Base-by-base conservation (phyloP, 192 early-diverging fungal species). In the Coemansia sp. region DNA sequence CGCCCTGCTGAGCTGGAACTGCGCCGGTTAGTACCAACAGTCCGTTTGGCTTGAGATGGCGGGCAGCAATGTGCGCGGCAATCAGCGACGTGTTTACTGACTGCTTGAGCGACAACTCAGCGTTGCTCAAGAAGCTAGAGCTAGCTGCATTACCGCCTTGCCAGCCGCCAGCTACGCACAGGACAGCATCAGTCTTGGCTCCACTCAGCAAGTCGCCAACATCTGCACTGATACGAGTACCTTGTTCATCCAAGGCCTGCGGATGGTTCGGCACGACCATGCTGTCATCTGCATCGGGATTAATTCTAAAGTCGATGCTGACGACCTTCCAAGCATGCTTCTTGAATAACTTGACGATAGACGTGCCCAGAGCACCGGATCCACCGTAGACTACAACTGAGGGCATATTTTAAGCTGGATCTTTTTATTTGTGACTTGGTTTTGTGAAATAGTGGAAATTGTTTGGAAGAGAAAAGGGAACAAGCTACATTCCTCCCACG, bases 101-200 rank as follows among this genome's bases (percentile, higher is more conserved):
- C 73, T 98, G 94, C 55, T 85, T 85, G 62, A 89, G 65, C 84
- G 94, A 95, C 53, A 89, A 62, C 26, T 90, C 84, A 1, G 91
- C 86, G 69, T 83, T 89, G 21, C 83, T 71, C 61, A 94, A 86
- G 26, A 80, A 84, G 85, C 85, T 83, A 31, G 74, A 64, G 68
- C 86, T 86, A 15, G 79, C 82, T 22, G 92, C 86, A 64, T 92
- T 93, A 14, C 96, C 96, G 31, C 94, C 94, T 47, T 89, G 91
- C 93, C 94, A 98, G 5, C 96, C 96, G 54, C 96, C 96, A 36
- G 96, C 96, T 12, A 93, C 94, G 67, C 92, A 95, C 25, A 98
- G 67, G 49, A 98, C 83, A 2, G 91, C 94, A 58, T 91, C 89
- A 9, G 90, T 74, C 64, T 92, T 90, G 20, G 38, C 22, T 15